phyloP scores from a whole-genome alignment of 2,329 filamentous ascomycete species.

The Sclerotinia trifoliorum region DNA sequence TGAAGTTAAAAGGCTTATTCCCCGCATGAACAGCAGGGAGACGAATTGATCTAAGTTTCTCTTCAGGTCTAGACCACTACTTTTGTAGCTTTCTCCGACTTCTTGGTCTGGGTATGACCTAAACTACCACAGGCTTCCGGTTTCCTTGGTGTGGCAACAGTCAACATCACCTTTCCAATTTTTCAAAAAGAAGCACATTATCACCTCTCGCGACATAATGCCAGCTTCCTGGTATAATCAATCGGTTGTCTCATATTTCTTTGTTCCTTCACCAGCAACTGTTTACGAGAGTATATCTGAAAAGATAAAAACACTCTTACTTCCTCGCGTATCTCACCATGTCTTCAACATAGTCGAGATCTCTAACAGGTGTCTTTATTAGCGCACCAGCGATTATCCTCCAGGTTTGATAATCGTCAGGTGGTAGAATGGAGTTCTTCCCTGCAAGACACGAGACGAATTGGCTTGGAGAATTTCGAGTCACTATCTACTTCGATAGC shows the following conservation, averaged over 20 bases:
- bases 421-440: background rate
- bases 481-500: background rate
- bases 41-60: background rate
- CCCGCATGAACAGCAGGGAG: background rate
- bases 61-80: background rate
- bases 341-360: background rate
- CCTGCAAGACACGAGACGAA: background rate
- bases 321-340: background rate
- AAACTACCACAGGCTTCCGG: background rate
- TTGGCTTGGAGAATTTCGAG: background rate
- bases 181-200: background rate
- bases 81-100: background rate
- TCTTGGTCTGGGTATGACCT: background rate
- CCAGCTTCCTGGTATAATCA: background rate
- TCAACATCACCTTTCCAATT: background rate
- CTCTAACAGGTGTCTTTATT: background rate
- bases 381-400: background rate
- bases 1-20: background rate
- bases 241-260: no score
- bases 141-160: background rate
- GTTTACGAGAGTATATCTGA: background rate
- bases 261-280: background rate
- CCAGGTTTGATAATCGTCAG: background rate
- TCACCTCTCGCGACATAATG: background rate
- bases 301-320: background rate